Evolutionary conservation across 1,139 yeast genomes (phyloP).

Genomic region (Lodderomyces oxycetoniae): DNA sequence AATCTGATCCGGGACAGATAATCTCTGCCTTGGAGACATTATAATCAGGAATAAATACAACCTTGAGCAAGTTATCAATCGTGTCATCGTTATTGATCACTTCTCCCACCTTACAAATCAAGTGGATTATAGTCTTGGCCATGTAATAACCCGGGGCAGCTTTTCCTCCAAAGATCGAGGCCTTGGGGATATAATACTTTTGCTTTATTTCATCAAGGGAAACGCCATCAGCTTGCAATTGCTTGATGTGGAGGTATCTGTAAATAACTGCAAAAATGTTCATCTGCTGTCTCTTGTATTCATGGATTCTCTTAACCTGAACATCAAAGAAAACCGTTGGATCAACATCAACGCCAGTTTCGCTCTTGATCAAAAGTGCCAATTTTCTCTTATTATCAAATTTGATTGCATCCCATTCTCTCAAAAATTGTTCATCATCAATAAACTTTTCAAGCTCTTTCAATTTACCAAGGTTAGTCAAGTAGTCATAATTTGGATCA

Average conservation of each 20-base stretch:
- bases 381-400: constrained; percentile 63
- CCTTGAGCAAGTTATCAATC: constrained; percentile 73
- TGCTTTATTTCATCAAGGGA: constrained; percentile 54
- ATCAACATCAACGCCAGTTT: constrained; percentile 66
- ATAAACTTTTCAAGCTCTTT: constrained; percentile 64
- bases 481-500: constrained; percentile 55
- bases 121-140: constrained; percentile 86
- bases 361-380: constrained; percentile 63
- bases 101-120: constrained; percentile 74
- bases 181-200: constrained; percentile 66
- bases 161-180: constrained; percentile 85
- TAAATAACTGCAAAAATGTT: constrained; percentile 85
- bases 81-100: constrained; percentile 77
- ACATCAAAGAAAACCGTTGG: constrained; percentile 79
- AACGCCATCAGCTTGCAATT: constrained; percentile 47
- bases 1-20: constrained; percentile 83
- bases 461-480: constrained; percentile 65
- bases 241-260: constrained; percentile 74
- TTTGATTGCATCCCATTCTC: constrained; percentile 70
- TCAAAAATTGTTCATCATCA: constrained; percentile 65
- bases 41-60: constrained; percentile 85
- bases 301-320: constrained; percentile 94
- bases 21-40: constrained; percentile 92
- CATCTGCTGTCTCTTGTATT: constrained; percentile 91
- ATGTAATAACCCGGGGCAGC: constrained; percentile 96